These are phyloP conservation scores for Phytopythium sindhum DNA, from an alignment of 352 stramenopile genomes.

Conservation along the genomic window DNA sequence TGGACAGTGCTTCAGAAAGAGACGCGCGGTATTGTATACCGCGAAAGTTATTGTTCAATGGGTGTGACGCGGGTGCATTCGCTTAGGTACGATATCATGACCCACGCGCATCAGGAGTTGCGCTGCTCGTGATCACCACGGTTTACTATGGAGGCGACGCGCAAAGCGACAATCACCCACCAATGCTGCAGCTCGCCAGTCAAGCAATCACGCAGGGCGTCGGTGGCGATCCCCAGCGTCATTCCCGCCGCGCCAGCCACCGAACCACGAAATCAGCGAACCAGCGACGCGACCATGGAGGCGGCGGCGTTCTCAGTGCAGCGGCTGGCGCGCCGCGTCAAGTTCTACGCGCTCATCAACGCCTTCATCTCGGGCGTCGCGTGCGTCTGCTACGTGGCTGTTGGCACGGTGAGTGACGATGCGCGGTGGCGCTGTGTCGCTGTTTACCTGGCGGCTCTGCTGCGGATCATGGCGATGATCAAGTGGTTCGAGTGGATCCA, in stretches of 20 bases:
- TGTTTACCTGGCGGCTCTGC: conserved; percentile 41
- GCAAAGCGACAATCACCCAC: not conserved
- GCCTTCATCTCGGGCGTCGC: conserved; percentile 70
- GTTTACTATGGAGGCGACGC: not conserved
- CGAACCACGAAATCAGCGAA: not conserved
- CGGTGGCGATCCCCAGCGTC: not conserved
- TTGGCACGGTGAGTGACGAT: not conserved
- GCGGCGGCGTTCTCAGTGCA: not conserved
- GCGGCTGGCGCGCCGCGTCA: conserved; percentile 45
- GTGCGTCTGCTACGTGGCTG: conserved; percentile 20
- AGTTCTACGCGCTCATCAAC: conserved; percentile 84
- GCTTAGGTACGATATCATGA: not conserved
- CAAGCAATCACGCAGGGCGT: not conserved
- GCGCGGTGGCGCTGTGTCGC: not conserved
- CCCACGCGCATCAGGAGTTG: not conserved
- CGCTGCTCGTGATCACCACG: not conserved
- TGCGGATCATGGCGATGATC: conserved; percentile 61
- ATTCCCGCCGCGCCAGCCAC: not conserved
- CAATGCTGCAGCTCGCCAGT: not conserved
- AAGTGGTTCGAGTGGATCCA: conserved; percentile 81
- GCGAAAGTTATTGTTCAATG: not conserved
- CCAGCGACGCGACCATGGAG: not conserved
- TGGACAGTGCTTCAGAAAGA: too few species aligned
- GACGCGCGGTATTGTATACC: not conserved
- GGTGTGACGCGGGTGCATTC: not conserved